A percentile compares a stretch with the other conserved stretches of the same genome.
Conservation (phyloP, 2,329 filamentous ascomycete species). For the Dendryphion nanum region DNA sequence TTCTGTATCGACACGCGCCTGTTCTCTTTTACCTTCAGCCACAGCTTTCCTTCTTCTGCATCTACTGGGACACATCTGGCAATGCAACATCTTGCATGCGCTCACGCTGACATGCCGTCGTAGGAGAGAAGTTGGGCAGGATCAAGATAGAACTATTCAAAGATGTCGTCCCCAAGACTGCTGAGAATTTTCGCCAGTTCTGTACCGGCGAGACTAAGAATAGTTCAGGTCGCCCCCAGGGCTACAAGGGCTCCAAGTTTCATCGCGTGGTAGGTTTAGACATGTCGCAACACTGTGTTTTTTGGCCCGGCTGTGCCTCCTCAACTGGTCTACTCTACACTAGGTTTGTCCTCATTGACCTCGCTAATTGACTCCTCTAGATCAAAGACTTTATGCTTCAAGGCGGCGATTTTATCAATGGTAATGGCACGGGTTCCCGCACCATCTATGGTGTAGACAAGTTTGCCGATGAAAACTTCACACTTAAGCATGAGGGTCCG, state of each 20-base stretch:
- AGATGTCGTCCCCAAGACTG: conserved; percentile 79
- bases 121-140: conserved; percentile 37
- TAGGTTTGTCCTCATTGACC: neutral
- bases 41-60: neutral
- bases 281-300: neutral
- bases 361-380: conserved; percentile 47
- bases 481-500: conserved; percentile 70
- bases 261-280: conserved; percentile 77
- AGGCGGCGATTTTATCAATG: conserved; percentile 91
- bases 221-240: conserved; percentile 72
- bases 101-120: conserved; percentile 20
- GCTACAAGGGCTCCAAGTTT: conserved; percentile 93
- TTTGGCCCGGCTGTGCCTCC: too few species aligned
- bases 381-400: conserved; percentile 98
- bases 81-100: neutral
- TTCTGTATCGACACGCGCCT: neutral
- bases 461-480: conserved; percentile 91
- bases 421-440: conserved; percentile 84
- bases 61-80: neutral
- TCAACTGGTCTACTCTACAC: too few species aligned
- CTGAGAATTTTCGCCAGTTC: conserved; percentile 96
- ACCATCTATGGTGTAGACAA: conserved; percentile 82
- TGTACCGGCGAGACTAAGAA: conserved; percentile 92
- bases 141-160: conserved; percentile 69
- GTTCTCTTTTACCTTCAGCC: too few species aligned